These are phyloP conservation scores for Neofusicoccum umdonicola DNA, from an alignment of 2,329 filamentous ascomycete genomes.

Conservation along the genomic window DNA sequence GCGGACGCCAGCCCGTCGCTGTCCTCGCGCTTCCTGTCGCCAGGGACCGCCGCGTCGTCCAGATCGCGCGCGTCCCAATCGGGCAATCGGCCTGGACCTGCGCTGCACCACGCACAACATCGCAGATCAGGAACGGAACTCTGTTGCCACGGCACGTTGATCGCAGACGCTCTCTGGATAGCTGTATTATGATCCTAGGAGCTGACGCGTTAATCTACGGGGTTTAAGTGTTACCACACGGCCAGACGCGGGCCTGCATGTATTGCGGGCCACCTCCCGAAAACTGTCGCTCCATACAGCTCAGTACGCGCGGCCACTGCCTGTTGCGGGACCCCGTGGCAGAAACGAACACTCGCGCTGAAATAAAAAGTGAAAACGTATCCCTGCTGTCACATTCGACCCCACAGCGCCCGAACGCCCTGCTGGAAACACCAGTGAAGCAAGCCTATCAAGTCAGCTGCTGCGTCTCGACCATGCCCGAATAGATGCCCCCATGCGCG, in stretches of 20 bases:
- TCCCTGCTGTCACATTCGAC: conserved; percentile 2
- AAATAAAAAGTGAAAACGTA: background rate
- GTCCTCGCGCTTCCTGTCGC: background rate
- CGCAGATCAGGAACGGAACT: background rate
- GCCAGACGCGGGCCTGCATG: background rate
- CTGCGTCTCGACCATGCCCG: conserved; percentile 37
- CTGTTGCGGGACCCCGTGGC: background rate
- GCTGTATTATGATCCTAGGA: background rate
- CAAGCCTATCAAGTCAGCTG: conserved; percentile 29
- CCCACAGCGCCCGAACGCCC: conserved; percentile 9
- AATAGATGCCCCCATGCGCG: conserved; percentile 32
- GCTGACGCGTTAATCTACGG: background rate
- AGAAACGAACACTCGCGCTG: background rate
- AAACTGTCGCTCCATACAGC: background rate
- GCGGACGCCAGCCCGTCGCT: background rate
- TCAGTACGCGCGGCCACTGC: background rate
- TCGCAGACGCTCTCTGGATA: background rate
- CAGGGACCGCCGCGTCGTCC: background rate
- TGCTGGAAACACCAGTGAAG: background rate
- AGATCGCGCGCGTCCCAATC: conserved; percentile 3
- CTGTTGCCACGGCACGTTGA: background rate
- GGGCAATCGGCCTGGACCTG: background rate
- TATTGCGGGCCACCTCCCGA: background rate
- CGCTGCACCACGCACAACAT: background rate
- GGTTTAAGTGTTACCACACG: background rate